phyloP scores from a whole-genome alignment of 2,329 filamentous ascomycete species.

The Xylaria sp. region DNA sequence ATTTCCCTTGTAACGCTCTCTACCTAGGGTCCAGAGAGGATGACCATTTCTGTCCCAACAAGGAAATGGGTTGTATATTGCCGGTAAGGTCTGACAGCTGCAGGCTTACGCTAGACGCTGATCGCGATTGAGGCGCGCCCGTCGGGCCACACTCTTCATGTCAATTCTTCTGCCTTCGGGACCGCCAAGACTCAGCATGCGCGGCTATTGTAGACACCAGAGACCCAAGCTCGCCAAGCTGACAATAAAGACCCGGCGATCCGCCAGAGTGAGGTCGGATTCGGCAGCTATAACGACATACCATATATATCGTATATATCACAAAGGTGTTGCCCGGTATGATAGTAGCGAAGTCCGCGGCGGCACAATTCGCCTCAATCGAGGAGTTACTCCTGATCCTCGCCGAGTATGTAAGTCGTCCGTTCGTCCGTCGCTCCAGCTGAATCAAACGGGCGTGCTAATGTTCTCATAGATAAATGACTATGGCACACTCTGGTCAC shows the following conservation, averaged over 20 bases:
- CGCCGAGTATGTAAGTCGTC: slow-evolving; percentile 25
- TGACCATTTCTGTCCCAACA: too few species aligned
- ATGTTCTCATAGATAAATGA: slow-evolving; percentile 22
- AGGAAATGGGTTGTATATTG: too few species aligned
- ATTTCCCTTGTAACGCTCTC: too few species aligned
- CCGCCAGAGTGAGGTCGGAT: background rate
- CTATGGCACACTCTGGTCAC: slow-evolving; percentile 26
- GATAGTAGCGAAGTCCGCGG: slow-evolving; percentile 17
- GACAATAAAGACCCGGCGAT: background rate
- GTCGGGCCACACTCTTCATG: slow-evolving; percentile 5
- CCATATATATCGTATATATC: background rate
- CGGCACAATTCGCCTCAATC: slow-evolving; percentile 29
- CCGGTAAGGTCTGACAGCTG: background rate
- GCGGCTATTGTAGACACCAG: slow-evolving; percentile 15
- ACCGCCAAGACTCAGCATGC: slow-evolving; percentile 12
- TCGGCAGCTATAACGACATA: background rate
- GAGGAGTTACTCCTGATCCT: slow-evolving; percentile 34
- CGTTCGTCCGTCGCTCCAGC: background rate
- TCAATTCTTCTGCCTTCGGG: slow-evolving; percentile 15
- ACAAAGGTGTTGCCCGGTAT: background rate
- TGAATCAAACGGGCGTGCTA: background rate
- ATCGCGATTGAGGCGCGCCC: slow-evolving; percentile 8
- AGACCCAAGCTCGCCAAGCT: too few species aligned
- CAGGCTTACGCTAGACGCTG: slow-evolving; percentile 7
- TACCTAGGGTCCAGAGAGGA: too few species aligned